Percentiles rank a stretch among this genome's conserved stretches.
Conservation (phyloP, 2,329 filamentous ascomycete genomes). For the Dactylellina drechsleri region DNA sequence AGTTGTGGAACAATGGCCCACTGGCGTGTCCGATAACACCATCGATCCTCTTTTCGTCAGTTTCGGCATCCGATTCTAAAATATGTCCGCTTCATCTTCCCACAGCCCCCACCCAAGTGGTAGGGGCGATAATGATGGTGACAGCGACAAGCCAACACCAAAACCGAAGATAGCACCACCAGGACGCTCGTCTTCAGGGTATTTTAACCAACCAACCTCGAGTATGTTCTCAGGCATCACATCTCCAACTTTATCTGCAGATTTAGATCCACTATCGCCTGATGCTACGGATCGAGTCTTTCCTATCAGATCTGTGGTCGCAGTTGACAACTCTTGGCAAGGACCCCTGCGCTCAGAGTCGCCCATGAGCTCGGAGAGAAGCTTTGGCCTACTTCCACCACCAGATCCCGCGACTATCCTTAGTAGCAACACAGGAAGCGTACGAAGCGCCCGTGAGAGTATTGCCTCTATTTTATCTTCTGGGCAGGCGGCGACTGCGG, state of each 20-base stretch:
- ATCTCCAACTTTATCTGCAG: conserved; percentile 25
- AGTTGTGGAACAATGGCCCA: conserved; percentile 6
- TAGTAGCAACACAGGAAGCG: conserved; percentile 46
- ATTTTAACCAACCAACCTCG: conserved; percentile 15
- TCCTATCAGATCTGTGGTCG: conserved; percentile 82
- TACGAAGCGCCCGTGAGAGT: conserved; percentile 41
- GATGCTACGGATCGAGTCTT: conserved; percentile 73
- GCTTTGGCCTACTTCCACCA: conserved; percentile 14
- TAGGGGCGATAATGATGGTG: conserved; percentile 1
- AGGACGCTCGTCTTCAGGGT: conserved; percentile 3
- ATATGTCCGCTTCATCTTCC: conserved; percentile 29
- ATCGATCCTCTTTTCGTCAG: conserved; percentile 7
- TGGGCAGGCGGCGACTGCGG: conserved; percentile 30
- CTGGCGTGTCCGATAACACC: conserved; percentile 8
- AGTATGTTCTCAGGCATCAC: conserved; percentile 16
- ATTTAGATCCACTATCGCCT: conserved; percentile 42
- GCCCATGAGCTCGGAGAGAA: conserved; percentile 44
- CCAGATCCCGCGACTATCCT: conserved; percentile 18
- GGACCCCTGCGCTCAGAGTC: conserved; percentile 54
- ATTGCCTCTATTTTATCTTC: conserved; percentile 39
- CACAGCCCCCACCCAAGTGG: background rate
- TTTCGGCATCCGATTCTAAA: background rate
- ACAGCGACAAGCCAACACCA: conserved; percentile 11
- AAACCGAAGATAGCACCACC: conserved; percentile 35
- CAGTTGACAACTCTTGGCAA: conserved; percentile 70